phyloP scores from a whole-genome alignment of 2,329 filamentous ascomycete species.

The Stagonosporopsis chrysanthemi region DNA sequence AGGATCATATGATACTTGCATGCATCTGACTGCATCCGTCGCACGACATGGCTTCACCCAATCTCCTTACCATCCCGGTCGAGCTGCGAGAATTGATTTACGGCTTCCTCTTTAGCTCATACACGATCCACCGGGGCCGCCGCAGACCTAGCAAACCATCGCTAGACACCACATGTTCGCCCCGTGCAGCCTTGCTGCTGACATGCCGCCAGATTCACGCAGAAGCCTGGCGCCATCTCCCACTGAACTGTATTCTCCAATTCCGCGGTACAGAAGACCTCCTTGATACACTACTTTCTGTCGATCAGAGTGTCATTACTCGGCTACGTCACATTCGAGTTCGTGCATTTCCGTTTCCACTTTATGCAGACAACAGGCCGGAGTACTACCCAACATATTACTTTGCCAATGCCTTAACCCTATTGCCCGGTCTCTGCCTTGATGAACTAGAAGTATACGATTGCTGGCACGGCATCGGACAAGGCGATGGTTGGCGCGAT shows the following conservation, averaged over 20 bases:
- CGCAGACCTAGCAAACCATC: conserved; percentile 19
- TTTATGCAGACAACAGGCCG: conserved; percentile 34
- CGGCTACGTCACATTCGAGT: conserved; percentile 44
- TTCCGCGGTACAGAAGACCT: conserved; percentile 47
- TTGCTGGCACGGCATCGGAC: conserved; percentile 46
- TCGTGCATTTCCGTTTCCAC: conserved; percentile 44
- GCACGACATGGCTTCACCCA: conserved; percentile 23
- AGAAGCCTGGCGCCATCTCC: conserved; percentile 46
- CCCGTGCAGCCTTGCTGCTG: conserved; percentile 42
- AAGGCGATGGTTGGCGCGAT: conserved; percentile 45
- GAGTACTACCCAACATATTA: conserved; percentile 46
- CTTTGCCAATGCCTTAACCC: conserved; percentile 39
- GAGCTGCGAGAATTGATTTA: conserved; percentile 48
- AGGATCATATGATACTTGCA: conserved; percentile 1
- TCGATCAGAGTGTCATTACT: conserved; percentile 41
- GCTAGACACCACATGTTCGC: conserved; percentile 16
- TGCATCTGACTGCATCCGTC: conserved; percentile 3
- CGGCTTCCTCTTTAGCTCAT: conserved; percentile 41
- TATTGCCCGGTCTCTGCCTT: conserved; percentile 44
- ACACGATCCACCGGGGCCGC: conserved; percentile 41
- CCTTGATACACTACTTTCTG: conserved; percentile 41
- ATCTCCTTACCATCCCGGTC: conserved; percentile 41
- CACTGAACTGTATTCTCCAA: conserved; percentile 40
- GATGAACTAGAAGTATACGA: conserved; percentile 45
- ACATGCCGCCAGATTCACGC: conserved; percentile 40